Evolutionary conservation across 2,329 filamentous ascomycete genomes (phyloP), one percentile per base, ranked within the genome.

Genomic region (Westerdykella ornata): DNA sequence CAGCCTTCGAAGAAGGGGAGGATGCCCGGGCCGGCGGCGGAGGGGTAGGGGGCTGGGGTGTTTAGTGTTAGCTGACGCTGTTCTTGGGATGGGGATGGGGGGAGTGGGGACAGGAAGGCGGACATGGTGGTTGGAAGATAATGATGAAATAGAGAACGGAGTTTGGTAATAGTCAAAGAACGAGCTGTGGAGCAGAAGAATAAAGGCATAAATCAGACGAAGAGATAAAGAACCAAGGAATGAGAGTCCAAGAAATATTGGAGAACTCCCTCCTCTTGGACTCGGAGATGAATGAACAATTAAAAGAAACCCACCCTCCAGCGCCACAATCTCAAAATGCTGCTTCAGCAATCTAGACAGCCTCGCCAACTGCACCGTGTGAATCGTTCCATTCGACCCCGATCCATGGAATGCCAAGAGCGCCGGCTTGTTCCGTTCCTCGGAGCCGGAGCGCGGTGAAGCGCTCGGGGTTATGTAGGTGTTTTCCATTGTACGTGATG

Each of bases 1-100:
- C 58, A 63, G 49, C 57, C 62, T 38, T 64, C 62, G 49, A 66
- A 66, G 49, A 65, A 63, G 29, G 62, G 62, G 32, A 66, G 59
- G 38, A 66, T 42, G 1, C 62, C 62, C 3, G 62, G 62, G 36
- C 62, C 62, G 0, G 62, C 52, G 39, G 56, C 45, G n/a, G 54
- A 57, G 35, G 55, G 48, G 45, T 60, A 63, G 14, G 62, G 60
- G 1, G 53, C 62, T 60, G 36, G 7, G 28, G 12, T 6, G 13
- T 35, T 47, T 39, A 47, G 44, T 5, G 18, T 16, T n/a, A 18
- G 22, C 16, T 33, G 13, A 15, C 7, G 30, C n/a, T 2, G 12
- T n/a, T 7, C 30, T 11, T 14, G 30, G n/a, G 11, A 15, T 14
- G 8, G 12, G 30, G 13, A 33, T 14, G 3, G 30, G 16, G 16